Evolutionary conservation across 768 basidiomycete species (phyloP).

Genomic region (Lactarius psammicola): DNA sequence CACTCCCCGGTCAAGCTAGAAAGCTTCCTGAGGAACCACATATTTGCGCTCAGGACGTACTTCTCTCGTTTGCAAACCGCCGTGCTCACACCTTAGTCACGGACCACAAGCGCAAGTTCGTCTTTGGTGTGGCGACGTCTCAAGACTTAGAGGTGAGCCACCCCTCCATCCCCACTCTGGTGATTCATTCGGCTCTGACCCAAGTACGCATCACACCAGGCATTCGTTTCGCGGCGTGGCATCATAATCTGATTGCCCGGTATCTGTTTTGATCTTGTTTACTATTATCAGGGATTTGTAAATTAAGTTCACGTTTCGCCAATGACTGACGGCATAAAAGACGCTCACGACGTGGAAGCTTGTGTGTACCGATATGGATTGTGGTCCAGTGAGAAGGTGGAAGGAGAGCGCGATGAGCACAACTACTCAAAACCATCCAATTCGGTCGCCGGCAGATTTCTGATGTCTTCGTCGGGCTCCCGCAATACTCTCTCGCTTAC

Average conservation of each 20-base stretch:
- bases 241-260: conserved; percentile 12
- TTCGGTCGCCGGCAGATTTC: conserved; percentile 7
- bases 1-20: conserved; percentile 78
- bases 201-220: conserved; percentile 29
- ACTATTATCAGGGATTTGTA: neutral
- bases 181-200: conserved; percentile 14
- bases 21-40: conserved; percentile 64
- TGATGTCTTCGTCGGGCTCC: conserved; percentile 25
- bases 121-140: conserved; percentile 73
- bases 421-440: conserved; percentile 9
- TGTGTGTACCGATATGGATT: conserved; percentile 20
- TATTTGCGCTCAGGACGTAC: conserved; percentile 70
- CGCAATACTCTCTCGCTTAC: conserved; percentile 24
- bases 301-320: conserved; percentile 9
- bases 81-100: conserved; percentile 56
- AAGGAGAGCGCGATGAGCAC: conserved; percentile 29
- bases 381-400: conserved; percentile 30
- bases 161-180: neutral
- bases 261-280: conserved; percentile 2
- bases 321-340: neutral
- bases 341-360: conserved; percentile 21
- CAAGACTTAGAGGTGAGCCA: conserved; percentile 61
- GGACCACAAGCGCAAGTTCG: conserved; percentile 77
- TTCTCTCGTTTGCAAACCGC: conserved; percentile 13
- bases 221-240: conserved; percentile 40